A percentile compares a stretch with the other conserved stretches of the same genome.
Evolutionary conservation across 1,284 basidiomycete genomes (phyloP).

Genomic region (Thecaphora frezii): DNA sequence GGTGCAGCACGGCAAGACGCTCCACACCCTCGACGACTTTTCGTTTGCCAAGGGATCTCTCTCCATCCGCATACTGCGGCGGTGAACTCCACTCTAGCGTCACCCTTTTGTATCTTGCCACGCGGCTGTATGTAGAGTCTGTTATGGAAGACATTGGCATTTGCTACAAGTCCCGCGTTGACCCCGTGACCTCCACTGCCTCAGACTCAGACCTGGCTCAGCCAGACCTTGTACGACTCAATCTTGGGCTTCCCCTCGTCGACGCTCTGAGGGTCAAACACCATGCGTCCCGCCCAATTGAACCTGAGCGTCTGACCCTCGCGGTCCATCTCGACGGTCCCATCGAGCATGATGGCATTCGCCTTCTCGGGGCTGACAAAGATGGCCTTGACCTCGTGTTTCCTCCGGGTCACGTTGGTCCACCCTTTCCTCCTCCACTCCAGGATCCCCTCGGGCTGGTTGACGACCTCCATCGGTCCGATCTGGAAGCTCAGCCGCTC

Average conservation of each 20-base stretch:
- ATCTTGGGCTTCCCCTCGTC: constrained; percentile 23
- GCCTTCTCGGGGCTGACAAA: constrained; percentile 30
- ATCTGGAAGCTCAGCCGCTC: constrained; percentile 32
- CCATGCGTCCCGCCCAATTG: constrained; percentile 42
- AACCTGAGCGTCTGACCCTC: constrained; percentile 29
- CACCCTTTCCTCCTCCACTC: constrained; percentile 35
- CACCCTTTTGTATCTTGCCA: too few species aligned
- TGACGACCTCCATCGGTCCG: constrained; percentile 35
- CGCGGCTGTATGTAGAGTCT: too few species aligned
- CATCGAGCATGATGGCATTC: constrained; percentile 42
- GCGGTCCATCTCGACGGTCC: constrained; percentile 31
- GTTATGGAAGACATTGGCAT: too few species aligned
- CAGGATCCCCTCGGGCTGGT: constrained; percentile 17
- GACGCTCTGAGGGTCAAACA: constrained; percentile 28
- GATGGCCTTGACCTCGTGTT: constrained; percentile 34
- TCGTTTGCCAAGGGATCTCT: constrained; percentile 29
- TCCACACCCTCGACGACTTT: constrained; percentile 24
- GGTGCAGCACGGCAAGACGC: constrained; percentile 6
- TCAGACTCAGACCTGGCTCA: constrained; percentile 1
- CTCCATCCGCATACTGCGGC: constrained; percentile 2
- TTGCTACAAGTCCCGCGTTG: too few species aligned
- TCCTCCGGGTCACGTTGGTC: constrained; percentile 25
- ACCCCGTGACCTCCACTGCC: too few species aligned
- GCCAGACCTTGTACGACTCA: constrained; percentile 37
- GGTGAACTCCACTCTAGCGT: too few species aligned